phyloP scores from a whole-genome alignment of 2,329 filamentous ascomycete species.

The Cryoendolithus antarcticus region DNA sequence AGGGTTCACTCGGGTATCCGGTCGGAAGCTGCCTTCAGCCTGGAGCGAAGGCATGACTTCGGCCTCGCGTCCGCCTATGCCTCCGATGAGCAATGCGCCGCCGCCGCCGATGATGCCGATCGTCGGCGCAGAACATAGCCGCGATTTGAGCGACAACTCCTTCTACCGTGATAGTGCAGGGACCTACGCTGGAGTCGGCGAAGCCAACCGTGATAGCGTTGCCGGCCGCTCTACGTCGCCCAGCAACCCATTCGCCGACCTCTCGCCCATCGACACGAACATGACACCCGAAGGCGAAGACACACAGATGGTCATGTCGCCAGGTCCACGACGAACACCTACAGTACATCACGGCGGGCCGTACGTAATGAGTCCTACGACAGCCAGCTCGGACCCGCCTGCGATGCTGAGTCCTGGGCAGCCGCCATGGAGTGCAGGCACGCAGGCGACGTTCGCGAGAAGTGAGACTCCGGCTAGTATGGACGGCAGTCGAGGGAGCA shows the following conservation, averaged over 20 bases:
- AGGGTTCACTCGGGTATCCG: slow-evolving; percentile 35
- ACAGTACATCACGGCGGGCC: slow-evolving; percentile 21
- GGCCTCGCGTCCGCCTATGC: slow-evolving; percentile 7
- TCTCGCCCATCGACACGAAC: neutral
- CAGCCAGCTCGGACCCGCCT: slow-evolving; percentile 5
- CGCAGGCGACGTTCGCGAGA: slow-evolving; percentile 8
- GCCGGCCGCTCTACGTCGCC: slow-evolving; percentile 1
- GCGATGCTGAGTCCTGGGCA: slow-evolving; percentile 1
- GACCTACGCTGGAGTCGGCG: slow-evolving; percentile 27
- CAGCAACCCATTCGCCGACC: slow-evolving; percentile 3
- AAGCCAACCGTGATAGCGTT: slow-evolving; percentile 5
- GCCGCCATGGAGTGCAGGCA: slow-evolving; percentile 7
- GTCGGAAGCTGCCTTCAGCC: slow-evolving; percentile 36
- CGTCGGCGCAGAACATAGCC: slow-evolving; percentile 1
- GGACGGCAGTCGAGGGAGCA: slow-evolving; percentile 13
- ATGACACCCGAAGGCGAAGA: neutral
- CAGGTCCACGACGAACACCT: slow-evolving; percentile 21
- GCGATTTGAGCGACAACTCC: slow-evolving; percentile 23
- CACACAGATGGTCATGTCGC: slow-evolving; percentile 17
- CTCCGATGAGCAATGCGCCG: neutral
- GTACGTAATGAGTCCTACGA: slow-evolving; percentile 12
- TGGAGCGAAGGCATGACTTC: slow-evolving; percentile 37
- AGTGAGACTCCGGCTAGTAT: slow-evolving; percentile 13
- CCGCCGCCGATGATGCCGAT: slow-evolving; percentile 8
- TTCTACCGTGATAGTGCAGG: slow-evolving; percentile 35